Evolutionary conservation across 108 stramenopile genomes (phyloP), one percentile per base, ranked within the genome.

Genomic region (Cyclostephanos invisitatus): DNA sequence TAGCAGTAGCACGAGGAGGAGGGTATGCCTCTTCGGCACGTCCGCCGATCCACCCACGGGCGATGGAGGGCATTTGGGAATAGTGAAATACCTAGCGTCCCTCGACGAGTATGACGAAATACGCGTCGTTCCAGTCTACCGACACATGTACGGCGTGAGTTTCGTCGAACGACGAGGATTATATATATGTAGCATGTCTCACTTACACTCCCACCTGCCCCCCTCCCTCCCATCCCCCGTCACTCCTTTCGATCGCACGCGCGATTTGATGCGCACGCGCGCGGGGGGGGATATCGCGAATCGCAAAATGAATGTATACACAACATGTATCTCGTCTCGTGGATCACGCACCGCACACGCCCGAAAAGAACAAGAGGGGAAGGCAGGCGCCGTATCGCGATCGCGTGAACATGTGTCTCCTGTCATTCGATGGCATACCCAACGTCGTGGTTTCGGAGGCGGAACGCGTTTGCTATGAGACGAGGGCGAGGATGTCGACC

Each of bases 11-110:
- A n/a, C n/a, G 57, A 70, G 55, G 63, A 70, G 53, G 49, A 74
- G 70, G 68, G 84, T 93, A 14, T 93, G 92, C 64, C 75, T 94
- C 54, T 92, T 92, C 75, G 93, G 93, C 14, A 75, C 83, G 3
- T 95, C 93, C 7, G 93, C 91, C 54, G 88, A 95, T 78, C 93
- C 93, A 32, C 93, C 93, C 20, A 95, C 93, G 5, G 91, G 93
- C 15, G 49, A 58, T 3, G 90, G 87, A 18, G 93, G 90, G 1
- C 93, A 95, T 69, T 67, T 82, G 2, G 93, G 90, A n/a, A 89
- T 95, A 12, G 89, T 86, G 0, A 27, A 64, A 47, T 87, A 65
- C 64, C 78, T 70, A 10, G 69, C 70, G 25, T 87, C 60, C 0
- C 63, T 66, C 53, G 62, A 78, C 2, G 37, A 70, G 0, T 92